Conservation (phyloP, 208 protist genomes). For the Leishmania tropica region DNA sequence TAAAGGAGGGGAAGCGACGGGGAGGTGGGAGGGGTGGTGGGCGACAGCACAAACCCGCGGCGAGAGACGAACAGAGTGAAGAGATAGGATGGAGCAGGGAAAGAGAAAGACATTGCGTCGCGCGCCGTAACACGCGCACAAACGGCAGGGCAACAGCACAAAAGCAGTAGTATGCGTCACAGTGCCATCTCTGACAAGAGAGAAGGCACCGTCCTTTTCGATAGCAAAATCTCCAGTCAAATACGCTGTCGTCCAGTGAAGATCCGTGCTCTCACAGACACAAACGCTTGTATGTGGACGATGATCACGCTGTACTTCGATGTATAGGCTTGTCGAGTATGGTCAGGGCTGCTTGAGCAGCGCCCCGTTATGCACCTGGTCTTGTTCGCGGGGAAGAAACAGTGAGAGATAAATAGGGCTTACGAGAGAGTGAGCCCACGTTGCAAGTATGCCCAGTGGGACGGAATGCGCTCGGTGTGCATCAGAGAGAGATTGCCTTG, state of each 20-base stretch:
- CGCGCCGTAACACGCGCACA: not conserved
- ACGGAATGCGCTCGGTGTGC: not conserved
- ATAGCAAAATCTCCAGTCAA: too few relatives aligned
- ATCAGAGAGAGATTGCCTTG: too few relatives aligned
- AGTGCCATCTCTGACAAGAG: not conserved
- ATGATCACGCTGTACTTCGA: not conserved
- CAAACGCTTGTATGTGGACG: not conserved
- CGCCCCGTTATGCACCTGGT: not conserved
- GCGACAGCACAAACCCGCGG: not conserved
- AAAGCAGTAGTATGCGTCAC: not conserved
- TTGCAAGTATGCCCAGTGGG: not conserved
- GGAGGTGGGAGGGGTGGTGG: not conserved
- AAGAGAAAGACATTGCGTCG: not conserved
- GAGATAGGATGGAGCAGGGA: not conserved
- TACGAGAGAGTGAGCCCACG: not conserved
- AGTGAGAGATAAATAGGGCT: not conserved
- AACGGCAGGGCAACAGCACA: not conserved
- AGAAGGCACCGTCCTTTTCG: not conserved
- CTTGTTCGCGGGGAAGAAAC: not conserved
- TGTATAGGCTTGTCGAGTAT: not conserved
- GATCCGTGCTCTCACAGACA: not conserved
- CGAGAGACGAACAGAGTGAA: not conserved
- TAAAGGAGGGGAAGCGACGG: not conserved
- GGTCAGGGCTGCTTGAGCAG: not conserved
- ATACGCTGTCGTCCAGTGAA: not conserved